Conservation (phyloP, 75 land plant genomes). For the Pinus tabuliformis region DNA sequence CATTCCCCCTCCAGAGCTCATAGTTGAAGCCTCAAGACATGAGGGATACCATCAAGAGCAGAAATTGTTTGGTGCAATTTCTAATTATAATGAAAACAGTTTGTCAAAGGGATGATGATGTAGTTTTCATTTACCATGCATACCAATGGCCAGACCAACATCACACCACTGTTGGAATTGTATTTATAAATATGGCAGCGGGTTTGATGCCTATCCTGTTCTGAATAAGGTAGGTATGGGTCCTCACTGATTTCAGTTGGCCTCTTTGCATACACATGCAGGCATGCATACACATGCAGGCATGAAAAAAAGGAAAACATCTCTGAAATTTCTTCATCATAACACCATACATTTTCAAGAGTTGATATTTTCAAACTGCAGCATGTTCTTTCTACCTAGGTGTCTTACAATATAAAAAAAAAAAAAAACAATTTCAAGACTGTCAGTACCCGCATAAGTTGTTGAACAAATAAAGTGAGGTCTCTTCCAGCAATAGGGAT, state of each 20-base stretch:
- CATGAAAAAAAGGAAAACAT: not conserved
- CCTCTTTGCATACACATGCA: not conserved
- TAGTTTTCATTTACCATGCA: no score
- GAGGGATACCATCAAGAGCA: no score
- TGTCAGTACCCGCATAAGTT: constrained; percentile 84
- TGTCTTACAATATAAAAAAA: not conserved
- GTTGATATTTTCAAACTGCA: not conserved
- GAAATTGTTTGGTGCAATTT: no score
- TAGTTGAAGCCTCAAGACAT: no score
- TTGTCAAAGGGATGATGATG: no score
- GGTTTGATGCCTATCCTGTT: not conserved
- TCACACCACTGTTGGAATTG: no score
- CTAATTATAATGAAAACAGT: no score
- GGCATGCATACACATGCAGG: not conserved
- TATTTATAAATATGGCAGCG: not conserved
- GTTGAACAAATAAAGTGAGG: constrained; percentile 86
- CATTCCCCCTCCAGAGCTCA: no score
- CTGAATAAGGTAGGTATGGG: not conserved
- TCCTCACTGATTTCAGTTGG: not conserved
- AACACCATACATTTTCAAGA: not conserved
- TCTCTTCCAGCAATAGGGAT: constrained; percentile 92
- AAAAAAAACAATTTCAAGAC: constrained; percentile 3
- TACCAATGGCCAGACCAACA: no score
- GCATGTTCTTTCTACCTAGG: not conserved
- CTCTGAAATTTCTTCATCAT: not conserved